Evolutionary conservation across 352 stramenopile species (phyloP).

Genomic region (Phytophthora sansomeana): DNA sequence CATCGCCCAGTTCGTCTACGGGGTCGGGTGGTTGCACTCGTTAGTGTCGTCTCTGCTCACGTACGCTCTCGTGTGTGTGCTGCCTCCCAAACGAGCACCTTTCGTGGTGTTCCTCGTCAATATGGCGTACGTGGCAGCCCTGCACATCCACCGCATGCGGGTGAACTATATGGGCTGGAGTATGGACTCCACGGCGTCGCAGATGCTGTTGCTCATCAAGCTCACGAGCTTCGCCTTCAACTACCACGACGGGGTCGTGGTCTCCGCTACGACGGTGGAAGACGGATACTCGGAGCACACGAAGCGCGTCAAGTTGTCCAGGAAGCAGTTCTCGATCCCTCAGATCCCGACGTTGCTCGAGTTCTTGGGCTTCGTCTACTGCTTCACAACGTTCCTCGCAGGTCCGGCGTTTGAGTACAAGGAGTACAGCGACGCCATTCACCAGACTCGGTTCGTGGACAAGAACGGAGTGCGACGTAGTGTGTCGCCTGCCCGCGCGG

Average conservation of each 20-base stretch:
- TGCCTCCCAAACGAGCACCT: constrained; percentile 56
- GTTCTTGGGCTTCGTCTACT: constrained; percentile 97
- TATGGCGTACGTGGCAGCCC: constrained; percentile 92
- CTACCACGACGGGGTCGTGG: constrained; percentile 91
- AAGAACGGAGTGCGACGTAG: constrained; percentile 39
- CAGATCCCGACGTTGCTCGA: constrained; percentile 92
- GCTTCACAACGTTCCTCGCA: constrained; percentile 95
- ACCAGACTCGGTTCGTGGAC: constrained; percentile 55
- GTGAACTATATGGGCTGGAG: constrained; percentile 96
- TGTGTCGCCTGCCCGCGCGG: constrained; percentile 43
- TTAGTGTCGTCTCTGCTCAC: constrained; percentile 91
- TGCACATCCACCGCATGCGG: constrained; percentile 96
- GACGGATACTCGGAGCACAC: constrained; percentile 35
- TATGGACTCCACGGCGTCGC: constrained; percentile 85
- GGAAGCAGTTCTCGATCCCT: constrained; percentile 65
- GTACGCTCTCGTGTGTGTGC: constrained; percentile 81
- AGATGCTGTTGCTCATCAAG: constrained; percentile 98
- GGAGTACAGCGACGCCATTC: constrained; percentile 90
- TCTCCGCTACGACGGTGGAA: constrained; percentile 25
- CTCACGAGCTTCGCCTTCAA: constrained; percentile 98
- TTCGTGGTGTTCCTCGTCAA: constrained; percentile 93
- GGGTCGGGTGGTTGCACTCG: constrained; percentile 95
- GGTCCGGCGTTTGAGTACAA: constrained; percentile 96
- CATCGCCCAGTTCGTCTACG: constrained; percentile 95
- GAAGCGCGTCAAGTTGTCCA: constrained; percentile 42